A percentile compares a stretch with the other conserved stretches of the same genome.
Conservation (phyloP, 139 green algal species). For the Pleodorina starrii region DNA sequence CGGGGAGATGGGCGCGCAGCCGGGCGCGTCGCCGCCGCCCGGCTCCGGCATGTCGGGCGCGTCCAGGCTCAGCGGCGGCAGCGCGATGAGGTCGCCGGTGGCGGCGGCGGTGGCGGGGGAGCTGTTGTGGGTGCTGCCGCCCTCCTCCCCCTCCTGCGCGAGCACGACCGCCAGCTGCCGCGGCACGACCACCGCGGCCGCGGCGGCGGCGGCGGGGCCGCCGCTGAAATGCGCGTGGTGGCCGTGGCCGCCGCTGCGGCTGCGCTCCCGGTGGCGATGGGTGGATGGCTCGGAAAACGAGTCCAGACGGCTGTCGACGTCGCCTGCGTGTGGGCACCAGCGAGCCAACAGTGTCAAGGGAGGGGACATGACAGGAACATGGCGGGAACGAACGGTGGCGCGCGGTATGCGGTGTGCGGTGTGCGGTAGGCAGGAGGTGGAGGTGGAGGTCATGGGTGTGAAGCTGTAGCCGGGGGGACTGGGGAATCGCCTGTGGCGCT, state of each 20-base stretch:
- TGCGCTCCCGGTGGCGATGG: not conserved
- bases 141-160: not conserved
- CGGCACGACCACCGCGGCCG: not conserved
- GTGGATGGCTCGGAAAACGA: not conserved
- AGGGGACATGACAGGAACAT: no score
- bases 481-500: no score
- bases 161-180: not conserved
- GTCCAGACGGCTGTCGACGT: no score
- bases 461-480: no score
- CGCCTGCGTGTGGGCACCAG: no score
- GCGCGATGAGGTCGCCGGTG: conserved; percentile 20
- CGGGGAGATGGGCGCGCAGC: not conserved
- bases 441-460: no score
- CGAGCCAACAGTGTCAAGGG: no score
- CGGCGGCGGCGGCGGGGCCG: no score
- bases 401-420: no score
- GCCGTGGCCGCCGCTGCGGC: not conserved
- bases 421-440: no score
- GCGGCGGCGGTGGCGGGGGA: conserved; percentile 29
- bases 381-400: no score
- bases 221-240: not conserved
- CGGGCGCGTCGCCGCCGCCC: not conserved
- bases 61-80: conserved; percentile 42
- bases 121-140: not conserved
- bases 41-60: conserved; percentile 45